Base-by-base conservation (phyloP, 2,329 filamentous ascomycete genomes). In the Colletotrichum sp. region DNA sequence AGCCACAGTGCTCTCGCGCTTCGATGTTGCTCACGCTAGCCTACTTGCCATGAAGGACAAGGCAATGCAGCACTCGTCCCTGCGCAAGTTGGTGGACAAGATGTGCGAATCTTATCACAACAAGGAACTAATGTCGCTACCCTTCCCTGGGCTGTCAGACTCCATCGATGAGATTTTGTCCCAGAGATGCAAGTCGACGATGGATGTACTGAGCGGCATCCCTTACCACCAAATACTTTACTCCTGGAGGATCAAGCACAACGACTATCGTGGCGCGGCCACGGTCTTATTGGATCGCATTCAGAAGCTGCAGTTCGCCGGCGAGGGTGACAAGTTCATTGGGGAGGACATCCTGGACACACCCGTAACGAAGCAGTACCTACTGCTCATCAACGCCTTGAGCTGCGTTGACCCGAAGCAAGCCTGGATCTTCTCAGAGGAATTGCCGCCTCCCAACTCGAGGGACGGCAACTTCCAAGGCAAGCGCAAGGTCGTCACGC, bases 341-440 rank as follows among this genome's bases (percentile, higher is more conserved):
- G 86, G 86, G 6, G 89, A 89, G 21, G 92, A 93, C 77, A 87
- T 88, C 6, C 86, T 92, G 13, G 92, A 93, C 79, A 93, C 92
- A 1, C 88, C 89, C 1, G 89, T 94, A 36, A 92, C 93, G 63
- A 92, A 94, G 79, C 94, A 95, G 81, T 97, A 98, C 80, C 87
- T 99, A n/a, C 90, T 96, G 77, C 90, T 99, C 60, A 98, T 99
- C 86, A 99, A 99, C 83, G 93, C 95, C 1, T 88, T 99, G 76
- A 95, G 94, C 78, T 98, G 95, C 78, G 95, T 98, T 55, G 92
- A 94, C 65, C 88, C 93, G 74, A 92, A 90, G 79, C 92, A 95
- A 77, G 94, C 98, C 81, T 99, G 98, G 91, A 92, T 98, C 82
- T 92, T 91, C 65, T 84, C 87, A n/a, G 87, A 90, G 79, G 85